Evolutionary conservation across 208 protist species (phyloP).

Genomic region (Leishmania guyanensis): DNA sequence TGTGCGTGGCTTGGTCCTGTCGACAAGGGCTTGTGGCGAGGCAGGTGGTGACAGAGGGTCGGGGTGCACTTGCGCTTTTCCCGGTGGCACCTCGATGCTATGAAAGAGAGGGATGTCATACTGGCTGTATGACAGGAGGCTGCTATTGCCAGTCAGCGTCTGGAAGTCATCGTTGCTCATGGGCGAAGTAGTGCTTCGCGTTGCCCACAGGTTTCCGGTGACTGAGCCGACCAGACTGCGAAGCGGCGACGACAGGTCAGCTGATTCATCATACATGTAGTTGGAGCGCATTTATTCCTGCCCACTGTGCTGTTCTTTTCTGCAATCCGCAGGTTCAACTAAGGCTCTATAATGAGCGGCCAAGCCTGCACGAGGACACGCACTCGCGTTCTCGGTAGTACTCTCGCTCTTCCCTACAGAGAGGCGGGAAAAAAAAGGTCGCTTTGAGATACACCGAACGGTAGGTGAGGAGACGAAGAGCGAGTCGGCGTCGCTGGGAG

Average conservation of each 20-base stretch:
- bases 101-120: neutral
- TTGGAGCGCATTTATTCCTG: neutral
- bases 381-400: neutral
- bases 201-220: neutral
- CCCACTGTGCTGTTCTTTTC: neutral
- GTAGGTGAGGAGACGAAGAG: neutral
- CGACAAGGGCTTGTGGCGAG: neutral
- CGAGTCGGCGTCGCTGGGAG: neutral
- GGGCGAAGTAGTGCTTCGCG: neutral
- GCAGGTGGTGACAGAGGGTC: neutral
- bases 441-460: neutral
- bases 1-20: neutral
- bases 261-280: constrained; percentile 7
- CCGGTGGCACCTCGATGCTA: neutral
- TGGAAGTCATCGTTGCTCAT: neutral
- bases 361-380: neutral
- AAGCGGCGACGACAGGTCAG: neutral
- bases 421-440: neutral
- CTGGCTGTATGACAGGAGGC: neutral
- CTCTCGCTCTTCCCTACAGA: neutral
- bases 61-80: neutral
- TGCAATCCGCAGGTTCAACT: neutral
- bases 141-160: neutral
- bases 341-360: neutral
- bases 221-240: neutral